phyloP scores from a whole-genome alignment of 1,284 basidiomycete species.

The Inonotus obliquus region DNA sequence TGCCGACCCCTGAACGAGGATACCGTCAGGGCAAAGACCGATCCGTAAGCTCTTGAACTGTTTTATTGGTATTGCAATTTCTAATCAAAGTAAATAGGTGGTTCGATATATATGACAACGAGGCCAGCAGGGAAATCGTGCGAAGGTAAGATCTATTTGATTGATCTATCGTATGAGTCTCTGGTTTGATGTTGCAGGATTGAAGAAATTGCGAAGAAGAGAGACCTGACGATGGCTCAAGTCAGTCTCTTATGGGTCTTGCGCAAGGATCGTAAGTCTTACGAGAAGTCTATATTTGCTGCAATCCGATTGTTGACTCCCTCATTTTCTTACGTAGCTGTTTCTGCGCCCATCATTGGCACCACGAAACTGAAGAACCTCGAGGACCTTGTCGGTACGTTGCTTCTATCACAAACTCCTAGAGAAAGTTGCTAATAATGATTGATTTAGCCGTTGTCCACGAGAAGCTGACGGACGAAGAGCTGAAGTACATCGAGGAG shows the following conservation, averaged over 20 bases:
- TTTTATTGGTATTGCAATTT: background rate
- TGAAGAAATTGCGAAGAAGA: constrained; percentile 49
- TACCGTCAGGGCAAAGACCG: constrained; percentile 26
- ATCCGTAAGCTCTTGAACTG: constrained; percentile 6
- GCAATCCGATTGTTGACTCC: too few relatives aligned
- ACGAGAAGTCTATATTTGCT: too few relatives aligned
- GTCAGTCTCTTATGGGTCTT: constrained; percentile 50
- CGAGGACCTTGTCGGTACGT: constrained; percentile 43
- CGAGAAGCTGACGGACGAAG: constrained; percentile 45
- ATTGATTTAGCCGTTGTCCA: constrained; percentile 32
- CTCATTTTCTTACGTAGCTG: constrained; percentile 20
- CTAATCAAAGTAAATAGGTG: background rate
- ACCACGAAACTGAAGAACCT: constrained; percentile 47
- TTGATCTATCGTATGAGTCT: too few relatives aligned
- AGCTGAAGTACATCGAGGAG: constrained; percentile 42
- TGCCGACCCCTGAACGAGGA: constrained; percentile 35
- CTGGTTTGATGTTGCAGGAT: constrained; percentile 24
- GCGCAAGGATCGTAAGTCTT: constrained; percentile 28
- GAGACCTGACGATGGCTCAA: constrained; percentile 51
- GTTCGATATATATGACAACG: constrained; percentile 1
- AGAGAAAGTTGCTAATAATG: background rate
- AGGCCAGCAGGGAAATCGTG: constrained; percentile 7
- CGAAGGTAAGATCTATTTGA: too few relatives aligned
- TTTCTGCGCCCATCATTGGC: constrained; percentile 49
- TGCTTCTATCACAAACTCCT: background rate